A percentile compares a stretch with the other conserved stretches of the same genome.
phyloP scores from a whole-genome alignment of 495 filamentous ascomycete species.

The Aspergillus leporis region DNA sequence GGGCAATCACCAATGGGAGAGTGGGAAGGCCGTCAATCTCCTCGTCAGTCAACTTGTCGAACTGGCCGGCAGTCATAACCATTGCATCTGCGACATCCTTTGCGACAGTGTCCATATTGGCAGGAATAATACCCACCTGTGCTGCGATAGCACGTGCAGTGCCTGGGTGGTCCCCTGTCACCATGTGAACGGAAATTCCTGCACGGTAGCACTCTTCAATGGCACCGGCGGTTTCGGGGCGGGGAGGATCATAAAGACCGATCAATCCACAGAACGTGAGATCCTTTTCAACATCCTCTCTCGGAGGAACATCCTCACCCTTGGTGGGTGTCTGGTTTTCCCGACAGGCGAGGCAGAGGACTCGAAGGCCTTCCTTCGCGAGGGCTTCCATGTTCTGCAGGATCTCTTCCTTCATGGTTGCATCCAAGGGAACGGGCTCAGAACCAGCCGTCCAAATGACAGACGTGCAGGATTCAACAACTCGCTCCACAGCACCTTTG shows the following conservation, averaged over 20 bases:
- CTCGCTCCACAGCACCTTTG: constrained; percentile 80
- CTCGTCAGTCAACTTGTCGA: constrained; percentile 62
- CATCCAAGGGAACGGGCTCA: constrained; percentile 38
- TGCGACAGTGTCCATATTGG: constrained; percentile 49
- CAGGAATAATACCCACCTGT: constrained; percentile 67
- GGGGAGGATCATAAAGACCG: constrained; percentile 73
- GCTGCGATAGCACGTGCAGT: constrained; percentile 67
- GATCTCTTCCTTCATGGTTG: constrained; percentile 48
- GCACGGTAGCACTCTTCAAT: constrained; percentile 62
- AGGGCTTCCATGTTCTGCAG: constrained; percentile 65
- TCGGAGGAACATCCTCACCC: constrained; percentile 45
- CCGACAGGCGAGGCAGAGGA: constrained; percentile 60
- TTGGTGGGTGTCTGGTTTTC: constrained; percentile 30
- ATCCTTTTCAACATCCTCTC: constrained; percentile 58
- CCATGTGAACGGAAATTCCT: constrained; percentile 76
- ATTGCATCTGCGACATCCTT: constrained; percentile 60
- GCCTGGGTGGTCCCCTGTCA: constrained; percentile 67
- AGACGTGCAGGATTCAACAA: constrained; percentile 66
- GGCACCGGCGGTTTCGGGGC: constrained; percentile 51
- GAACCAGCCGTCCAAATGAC: constrained; percentile 45
- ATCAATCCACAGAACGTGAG: constrained; percentile 67
- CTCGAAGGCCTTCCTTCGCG: constrained; percentile 64
- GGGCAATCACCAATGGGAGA: constrained; percentile 68
- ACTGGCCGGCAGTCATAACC: constrained; percentile 70
- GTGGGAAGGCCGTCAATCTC: constrained; percentile 66